Evolutionary conservation across 306 rosid species (phyloP).

Genomic region (Prunus dulcis): DNA sequence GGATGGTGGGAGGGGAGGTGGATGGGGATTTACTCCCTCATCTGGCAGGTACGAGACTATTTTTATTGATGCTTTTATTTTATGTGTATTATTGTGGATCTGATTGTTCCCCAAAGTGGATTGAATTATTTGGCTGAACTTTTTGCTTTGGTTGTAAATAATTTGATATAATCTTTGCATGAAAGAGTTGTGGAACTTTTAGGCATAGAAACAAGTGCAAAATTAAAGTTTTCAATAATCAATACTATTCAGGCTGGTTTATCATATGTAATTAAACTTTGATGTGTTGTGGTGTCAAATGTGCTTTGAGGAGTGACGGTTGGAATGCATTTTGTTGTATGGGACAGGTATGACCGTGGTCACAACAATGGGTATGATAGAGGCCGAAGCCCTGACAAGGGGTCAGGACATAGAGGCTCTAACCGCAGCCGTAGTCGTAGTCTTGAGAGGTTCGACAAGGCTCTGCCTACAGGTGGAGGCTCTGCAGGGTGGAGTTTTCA

Average conservation of each 20-base stretch:
- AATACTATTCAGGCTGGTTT: background rate
- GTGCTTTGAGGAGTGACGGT: constrained; percentile 12
- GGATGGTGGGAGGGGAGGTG: constrained; percentile 51
- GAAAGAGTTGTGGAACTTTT: background rate
- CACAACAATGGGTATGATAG: constrained; percentile 26
- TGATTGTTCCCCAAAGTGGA: background rate
- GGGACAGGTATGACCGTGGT: constrained; percentile 44
- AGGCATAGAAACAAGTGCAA: background rate
- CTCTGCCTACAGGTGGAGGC: constrained; percentile 26
- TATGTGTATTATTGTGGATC: background rate
- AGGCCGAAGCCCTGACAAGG: constrained; percentile 61
- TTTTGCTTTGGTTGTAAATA: background rate
- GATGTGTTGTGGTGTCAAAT: constrained; percentile 1
- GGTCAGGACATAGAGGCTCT: constrained; percentile 36
- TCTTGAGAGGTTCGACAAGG: constrained; percentile 47
- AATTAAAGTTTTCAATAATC: background rate
- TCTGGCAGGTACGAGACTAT: constrained; percentile 54
- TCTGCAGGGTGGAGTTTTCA: constrained; percentile 60
- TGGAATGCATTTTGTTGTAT: constrained; percentile 9
- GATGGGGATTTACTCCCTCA: constrained; percentile 46
- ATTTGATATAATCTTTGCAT: background rate
- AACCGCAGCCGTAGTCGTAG: constrained; percentile 69
- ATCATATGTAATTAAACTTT: background rate
- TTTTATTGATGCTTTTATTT: background rate
- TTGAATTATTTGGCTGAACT: background rate